Evolutionary conservation across 129 eudicot species (phyloP).

Genomic region (Sambucus nigra): DNA sequence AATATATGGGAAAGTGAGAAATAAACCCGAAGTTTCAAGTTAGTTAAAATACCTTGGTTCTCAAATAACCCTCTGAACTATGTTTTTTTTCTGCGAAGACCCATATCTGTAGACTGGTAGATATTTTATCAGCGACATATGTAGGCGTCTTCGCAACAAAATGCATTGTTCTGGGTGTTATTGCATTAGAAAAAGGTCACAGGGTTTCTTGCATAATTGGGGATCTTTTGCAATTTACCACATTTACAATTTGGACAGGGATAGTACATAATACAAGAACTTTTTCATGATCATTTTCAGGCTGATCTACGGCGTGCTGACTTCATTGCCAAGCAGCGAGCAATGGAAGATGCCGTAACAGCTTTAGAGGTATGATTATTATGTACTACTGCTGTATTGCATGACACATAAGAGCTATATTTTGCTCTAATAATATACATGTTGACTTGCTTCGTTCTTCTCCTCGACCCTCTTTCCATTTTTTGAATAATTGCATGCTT

Average conservation of each 20-base stretch:
- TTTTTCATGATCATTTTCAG: conserved; percentile 27
- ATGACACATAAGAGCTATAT: background rate
- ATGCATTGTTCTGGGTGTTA: no score
- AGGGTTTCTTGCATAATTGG: no score
- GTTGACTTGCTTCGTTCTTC: background rate
- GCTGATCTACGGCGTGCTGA: conserved; percentile 96
- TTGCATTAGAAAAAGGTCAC: no score
- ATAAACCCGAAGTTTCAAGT: no score
- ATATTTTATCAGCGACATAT: no score
- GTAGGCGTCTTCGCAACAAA: no score
- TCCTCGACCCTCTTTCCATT: background rate
- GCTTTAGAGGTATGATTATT: conserved; percentile 68
- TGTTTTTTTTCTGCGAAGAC: no score
- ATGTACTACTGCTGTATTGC: conserved; percentile 4
- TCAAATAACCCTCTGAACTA: no score
- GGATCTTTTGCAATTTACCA: no score
- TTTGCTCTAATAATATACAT: background rate
- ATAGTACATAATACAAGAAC: background rate
- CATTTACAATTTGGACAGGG: background rate
- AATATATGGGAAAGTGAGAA: no score
- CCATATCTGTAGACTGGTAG: no score
- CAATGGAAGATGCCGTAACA: conserved; percentile 84
- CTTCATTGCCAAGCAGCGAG: conserved; percentile 84
- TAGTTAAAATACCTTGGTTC: no score
- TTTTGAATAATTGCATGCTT: background rate